These are phyloP conservation scores for Dalbergia cochinchinensis DNA, from an alignment of 306 rosid species.

Conservation along the genomic window DNA sequence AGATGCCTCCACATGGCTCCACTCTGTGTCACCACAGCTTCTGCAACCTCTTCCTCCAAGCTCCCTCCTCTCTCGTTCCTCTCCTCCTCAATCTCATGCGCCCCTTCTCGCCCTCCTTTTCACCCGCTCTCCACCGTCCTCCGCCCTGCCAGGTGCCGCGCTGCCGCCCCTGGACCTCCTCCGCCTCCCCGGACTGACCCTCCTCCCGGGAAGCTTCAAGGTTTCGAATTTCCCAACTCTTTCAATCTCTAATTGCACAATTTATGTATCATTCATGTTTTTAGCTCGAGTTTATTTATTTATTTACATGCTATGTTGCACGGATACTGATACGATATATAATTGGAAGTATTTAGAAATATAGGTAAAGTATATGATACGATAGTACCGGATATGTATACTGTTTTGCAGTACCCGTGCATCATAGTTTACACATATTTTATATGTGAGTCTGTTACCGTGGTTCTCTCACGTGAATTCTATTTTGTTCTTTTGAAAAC, in stretches of 20 bases:
- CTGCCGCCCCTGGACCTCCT: constrained; percentile 59
- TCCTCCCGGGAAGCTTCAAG: constrained; percentile 49
- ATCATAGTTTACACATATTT: too few relatives aligned
- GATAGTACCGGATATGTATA: too few relatives aligned
- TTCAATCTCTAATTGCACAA: neutral
- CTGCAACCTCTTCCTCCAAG: neutral
- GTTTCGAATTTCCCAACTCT: constrained; percentile 5
- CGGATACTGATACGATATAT: too few relatives aligned
- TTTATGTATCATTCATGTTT: neutral
- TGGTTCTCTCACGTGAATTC: neutral
- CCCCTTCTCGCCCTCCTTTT: constrained; percentile 38
- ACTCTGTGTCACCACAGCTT: constrained; percentile 26
- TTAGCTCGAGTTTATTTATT: neutral
- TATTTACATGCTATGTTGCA: too few relatives aligned
- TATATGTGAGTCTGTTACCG: neutral
- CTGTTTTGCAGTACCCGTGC: too few relatives aligned
- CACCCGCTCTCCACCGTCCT: constrained; percentile 29
- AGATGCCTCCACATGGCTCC: constrained; percentile 53
- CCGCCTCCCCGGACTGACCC: constrained; percentile 54
- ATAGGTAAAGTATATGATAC: too few relatives aligned
- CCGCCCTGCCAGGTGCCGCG: constrained; percentile 52
- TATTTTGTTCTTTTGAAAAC: too few relatives aligned
- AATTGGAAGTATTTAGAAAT: too few relatives aligned
- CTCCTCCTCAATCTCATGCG: neutral
- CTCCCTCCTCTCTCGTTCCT: neutral